These are phyloP conservation scores for Pyrenophora tritici-repentis DNA, from an alignment of 2,329 filamentous ascomycete species.

Conservation along the genomic window DNA sequence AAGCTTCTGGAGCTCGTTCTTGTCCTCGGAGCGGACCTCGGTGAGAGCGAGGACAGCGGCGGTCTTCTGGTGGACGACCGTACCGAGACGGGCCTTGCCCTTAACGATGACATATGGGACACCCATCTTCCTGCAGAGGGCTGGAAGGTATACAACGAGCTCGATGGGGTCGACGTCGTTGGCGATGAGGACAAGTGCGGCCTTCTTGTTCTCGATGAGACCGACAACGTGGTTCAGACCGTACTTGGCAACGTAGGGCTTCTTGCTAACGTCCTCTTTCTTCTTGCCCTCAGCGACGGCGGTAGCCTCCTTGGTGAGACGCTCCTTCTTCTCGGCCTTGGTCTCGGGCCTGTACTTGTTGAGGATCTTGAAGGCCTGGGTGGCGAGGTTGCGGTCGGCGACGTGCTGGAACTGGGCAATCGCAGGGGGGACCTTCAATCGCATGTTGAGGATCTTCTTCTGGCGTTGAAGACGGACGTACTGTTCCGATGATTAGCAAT, in stretches of 20 bases:
- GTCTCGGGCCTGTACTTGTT: constrained; percentile 99
- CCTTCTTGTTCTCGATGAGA: constrained; percentile 88
- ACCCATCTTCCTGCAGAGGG: constrained; percentile 99
- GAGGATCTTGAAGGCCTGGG: constrained; percentile 97
- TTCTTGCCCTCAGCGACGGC: constrained; percentile 99
- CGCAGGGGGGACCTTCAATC: constrained; percentile 96
- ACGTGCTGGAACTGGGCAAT: constrained; percentile 98
- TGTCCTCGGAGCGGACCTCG: constrained; percentile 97
- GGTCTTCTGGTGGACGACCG: constrained; percentile 99
- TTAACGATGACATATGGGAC: constrained; percentile 97
- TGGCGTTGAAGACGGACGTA: constrained; percentile 97
- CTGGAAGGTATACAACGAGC: constrained; percentile 97
- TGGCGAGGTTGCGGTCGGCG: constrained; percentile 70
- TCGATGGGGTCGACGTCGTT: constrained; percentile 99
- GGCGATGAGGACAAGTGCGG: constrained; percentile 93
- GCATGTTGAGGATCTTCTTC: constrained; percentile 95
- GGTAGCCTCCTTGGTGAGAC: constrained; percentile 95
- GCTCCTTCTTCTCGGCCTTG: constrained; percentile 99
- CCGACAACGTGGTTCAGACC: constrained; percentile 92
- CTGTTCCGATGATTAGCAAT: background rate
- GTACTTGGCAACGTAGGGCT: constrained; percentile 99
- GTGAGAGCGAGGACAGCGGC: constrained; percentile 94
- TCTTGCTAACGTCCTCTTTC: constrained; percentile 98
- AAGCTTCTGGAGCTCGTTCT: constrained; percentile 96
- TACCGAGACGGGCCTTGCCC: constrained; percentile 99